Evolutionary conservation across 2,329 filamentous ascomycete genomes (phyloP).

Genomic region (Pseudopyrenochaeta lycopersici): DNA sequence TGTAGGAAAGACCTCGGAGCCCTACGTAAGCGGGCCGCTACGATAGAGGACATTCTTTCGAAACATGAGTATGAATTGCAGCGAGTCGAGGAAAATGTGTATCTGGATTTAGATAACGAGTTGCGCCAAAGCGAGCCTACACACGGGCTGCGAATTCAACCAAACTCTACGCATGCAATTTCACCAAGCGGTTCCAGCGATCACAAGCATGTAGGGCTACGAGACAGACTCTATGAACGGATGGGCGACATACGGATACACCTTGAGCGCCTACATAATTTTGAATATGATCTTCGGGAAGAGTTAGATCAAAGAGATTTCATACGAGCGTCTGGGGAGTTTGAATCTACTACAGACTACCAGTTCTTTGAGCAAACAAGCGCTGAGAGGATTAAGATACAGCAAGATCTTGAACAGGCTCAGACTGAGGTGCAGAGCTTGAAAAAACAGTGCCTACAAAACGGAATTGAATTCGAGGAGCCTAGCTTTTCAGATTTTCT

Average conservation of each 20-base stretch:
- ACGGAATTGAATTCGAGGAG: constrained; percentile 16
- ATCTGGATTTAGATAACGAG: constrained; percentile 7
- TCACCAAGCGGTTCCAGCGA: not conserved
- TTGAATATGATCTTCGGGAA: constrained; percentile 15
- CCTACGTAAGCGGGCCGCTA: not conserved
- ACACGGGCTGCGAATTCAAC: not conserved
- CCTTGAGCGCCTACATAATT: constrained; percentile 14
- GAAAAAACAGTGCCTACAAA: constrained; percentile 5
- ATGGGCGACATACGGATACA: constrained; percentile 15
- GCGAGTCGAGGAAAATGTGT: constrained; percentile 11
- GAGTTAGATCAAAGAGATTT: constrained; percentile 13
- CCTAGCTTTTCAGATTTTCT: constrained; percentile 4
- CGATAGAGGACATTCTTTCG: constrained; percentile 9
- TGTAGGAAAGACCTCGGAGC: not conserved
- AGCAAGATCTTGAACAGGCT: constrained; percentile 7
- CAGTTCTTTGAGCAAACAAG: constrained; percentile 10
- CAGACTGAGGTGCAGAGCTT: constrained; percentile 8
- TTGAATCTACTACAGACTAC: not conserved
- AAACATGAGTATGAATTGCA: constrained; percentile 13
- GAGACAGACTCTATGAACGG: constrained; percentile 9
- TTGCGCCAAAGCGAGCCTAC: not conserved
- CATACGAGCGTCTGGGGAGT: not conserved
- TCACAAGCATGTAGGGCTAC: not conserved
- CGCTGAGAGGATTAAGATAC: constrained; percentile 2
- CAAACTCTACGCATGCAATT: not conserved